Evolutionary conservation across 805 yeast species (phyloP).

Genomic region (Yamadazyma sp.): DNA sequence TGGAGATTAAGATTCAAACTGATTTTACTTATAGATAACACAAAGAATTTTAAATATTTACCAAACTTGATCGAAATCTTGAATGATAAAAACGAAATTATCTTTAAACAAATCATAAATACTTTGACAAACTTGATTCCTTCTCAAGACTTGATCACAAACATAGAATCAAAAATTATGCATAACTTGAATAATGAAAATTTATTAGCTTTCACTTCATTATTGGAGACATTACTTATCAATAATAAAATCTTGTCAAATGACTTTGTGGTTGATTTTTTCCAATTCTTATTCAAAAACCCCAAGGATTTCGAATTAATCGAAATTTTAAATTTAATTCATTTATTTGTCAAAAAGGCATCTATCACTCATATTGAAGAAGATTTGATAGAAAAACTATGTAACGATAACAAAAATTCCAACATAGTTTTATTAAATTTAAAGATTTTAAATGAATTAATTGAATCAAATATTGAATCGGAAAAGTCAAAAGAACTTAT

Average conservation of each 20-base stretch:
- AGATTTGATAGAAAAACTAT: constrained; percentile 6
- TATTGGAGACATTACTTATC: constrained; percentile 8
- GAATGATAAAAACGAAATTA: constrained; percentile 47
- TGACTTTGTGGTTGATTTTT: constrained; percentile 7
- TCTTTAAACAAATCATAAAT: constrained; percentile 47
- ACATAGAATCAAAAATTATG: constrained; percentile 24
- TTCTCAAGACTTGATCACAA: not conserved
- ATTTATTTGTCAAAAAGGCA: constrained; percentile 4
- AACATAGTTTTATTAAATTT: constrained; percentile 8
- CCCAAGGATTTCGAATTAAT: constrained; percentile 11
- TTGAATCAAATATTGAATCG: constrained; percentile 1
- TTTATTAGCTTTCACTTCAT: constrained; percentile 6
- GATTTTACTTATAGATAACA: constrained; percentile 30
- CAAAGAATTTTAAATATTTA: constrained; percentile 21
- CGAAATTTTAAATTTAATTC: constrained; percentile 10
- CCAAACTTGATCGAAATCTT: constrained; percentile 14
- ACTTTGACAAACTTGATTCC: constrained; percentile 25
- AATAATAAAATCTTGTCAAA: constrained; percentile 6
- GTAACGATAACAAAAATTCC: constrained; percentile 8
- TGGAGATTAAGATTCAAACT: constrained; percentile 64
- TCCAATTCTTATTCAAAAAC: constrained; percentile 9
- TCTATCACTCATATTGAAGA: constrained; percentile 1
- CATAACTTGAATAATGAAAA: constrained; percentile 14
- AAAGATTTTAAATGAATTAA: constrained; percentile 10
- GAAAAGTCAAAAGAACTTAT: too few relatives aligned